Evolutionary conservation across 441 rosid species (phyloP).

Genomic region (Erysimum pusillum): DNA sequence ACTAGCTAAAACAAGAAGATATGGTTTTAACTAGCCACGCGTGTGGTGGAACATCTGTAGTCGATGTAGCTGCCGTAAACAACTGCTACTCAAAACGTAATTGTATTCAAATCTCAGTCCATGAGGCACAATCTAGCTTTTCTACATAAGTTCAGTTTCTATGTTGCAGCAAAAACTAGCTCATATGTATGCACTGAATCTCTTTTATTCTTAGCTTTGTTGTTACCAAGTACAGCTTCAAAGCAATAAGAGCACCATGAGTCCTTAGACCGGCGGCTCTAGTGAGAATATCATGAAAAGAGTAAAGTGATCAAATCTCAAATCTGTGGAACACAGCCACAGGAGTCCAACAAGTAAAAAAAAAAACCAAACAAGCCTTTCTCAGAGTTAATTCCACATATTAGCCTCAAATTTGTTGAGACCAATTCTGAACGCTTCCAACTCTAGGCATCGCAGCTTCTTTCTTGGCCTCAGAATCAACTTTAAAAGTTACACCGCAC

Average conservation of each 20-base stretch:
- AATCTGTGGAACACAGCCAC: conserved; percentile 42
- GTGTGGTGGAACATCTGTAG: not conserved
- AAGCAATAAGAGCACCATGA: conserved; percentile 10
- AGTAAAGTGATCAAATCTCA: conserved; percentile 13
- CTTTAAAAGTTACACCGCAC: conserved; percentile 80
- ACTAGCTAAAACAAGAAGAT: not conserved
- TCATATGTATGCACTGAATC: not conserved
- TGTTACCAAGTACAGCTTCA: conserved; percentile 15
- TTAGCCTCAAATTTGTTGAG: conserved; percentile 63
- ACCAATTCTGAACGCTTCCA: conserved; percentile 94
- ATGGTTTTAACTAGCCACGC: not conserved
- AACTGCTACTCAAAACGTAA: too few species aligned
- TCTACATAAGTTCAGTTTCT: too few species aligned
- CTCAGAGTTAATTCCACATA: not conserved
- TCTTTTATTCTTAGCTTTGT: conserved; percentile 11
- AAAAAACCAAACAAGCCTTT: not conserved
- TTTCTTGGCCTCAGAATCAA: conserved; percentile 84
- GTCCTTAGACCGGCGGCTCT: conserved; percentile 16
- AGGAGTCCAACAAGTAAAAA: conserved; percentile 20
- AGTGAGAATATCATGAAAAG: too few species aligned
- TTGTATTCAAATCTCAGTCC: too few species aligned
- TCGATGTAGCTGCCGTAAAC: too few species aligned
- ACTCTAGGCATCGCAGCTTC: conserved; percentile 83
- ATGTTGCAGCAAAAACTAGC: too few species aligned
- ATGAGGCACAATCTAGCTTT: too few species aligned